A percentile compares a stretch with the other conserved stretches of the same genome.
These are phyloP conservation scores for Leishmania major DNA, from an alignment of 208 protist genomes.

Conservation along the genomic window DNA sequence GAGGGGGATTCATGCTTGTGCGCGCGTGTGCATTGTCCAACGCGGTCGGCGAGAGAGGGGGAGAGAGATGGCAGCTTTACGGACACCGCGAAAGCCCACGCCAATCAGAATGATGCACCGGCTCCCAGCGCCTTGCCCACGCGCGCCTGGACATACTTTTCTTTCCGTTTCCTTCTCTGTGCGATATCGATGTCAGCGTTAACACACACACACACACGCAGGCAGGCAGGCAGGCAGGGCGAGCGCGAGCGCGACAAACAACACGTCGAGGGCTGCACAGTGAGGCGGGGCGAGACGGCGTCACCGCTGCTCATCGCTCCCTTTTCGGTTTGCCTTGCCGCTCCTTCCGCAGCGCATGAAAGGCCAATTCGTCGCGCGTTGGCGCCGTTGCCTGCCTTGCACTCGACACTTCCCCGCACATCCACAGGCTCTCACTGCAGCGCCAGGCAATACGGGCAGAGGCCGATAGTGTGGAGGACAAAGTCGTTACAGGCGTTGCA, in stretches of 20 bases:
- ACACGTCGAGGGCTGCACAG: not conserved
- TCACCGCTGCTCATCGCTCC: not conserved
- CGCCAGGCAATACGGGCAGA: slow-evolving; percentile 74
- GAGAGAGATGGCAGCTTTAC: not conserved
- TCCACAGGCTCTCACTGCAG: slow-evolving; percentile 27
- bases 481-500: slow-evolving; percentile 62
- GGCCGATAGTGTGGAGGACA: slow-evolving; percentile 47
- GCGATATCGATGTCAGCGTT: not conserved
- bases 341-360: not conserved
- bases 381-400: not conserved
- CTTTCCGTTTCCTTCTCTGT: not conserved
- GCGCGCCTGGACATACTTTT: not conserved
- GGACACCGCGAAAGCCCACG: not conserved
- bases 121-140: not conserved
- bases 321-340: not conserved
- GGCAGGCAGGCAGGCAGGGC: not conserved
- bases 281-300: not conserved
- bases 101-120: not conserved
- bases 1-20: not conserved
- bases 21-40: not conserved
- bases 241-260: not conserved
- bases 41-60: not conserved
- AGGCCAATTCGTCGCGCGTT: not conserved
- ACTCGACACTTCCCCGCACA: not conserved
- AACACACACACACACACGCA: too few relatives aligned